Base-by-base conservation (phyloP, 768 basidiomycete genomes). In the Udeniomyces megalosporus region DNA sequence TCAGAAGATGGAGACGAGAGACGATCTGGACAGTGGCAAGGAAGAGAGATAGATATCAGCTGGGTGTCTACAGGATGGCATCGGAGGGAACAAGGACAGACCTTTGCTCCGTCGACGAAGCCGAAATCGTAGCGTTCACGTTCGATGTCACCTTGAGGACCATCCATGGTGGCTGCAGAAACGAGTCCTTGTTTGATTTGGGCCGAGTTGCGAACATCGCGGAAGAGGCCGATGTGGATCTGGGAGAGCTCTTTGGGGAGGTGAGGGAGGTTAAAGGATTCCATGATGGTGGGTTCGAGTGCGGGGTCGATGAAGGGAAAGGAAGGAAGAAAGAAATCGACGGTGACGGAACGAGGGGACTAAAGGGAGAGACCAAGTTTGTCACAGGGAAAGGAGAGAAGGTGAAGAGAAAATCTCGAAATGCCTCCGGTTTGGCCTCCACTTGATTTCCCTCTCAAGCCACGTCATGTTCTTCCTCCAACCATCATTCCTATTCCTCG, bases 61-160 rank as follows among this genome's bases (percentile, higher is more conserved):
- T 32, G 31, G n/a, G 8, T 14, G 4, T 3, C 34, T 44, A 20
- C 45, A 49, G 26, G 29, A 32, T 2, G 44, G 20, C n/a, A 35
- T 42, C 17, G 56, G 35, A 42, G 2, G 47, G 31, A 67, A 2
- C 20, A 6, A n/a, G 29, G 20, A 73, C 85, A 65, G 66, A 93
- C 90, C 10, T 42, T 42, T 17, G 38, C 17, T 8, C 38, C 69
- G 89, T 96, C 85, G 69, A 97, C 77, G 73, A 96, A 96, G 0
- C 86, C 85, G 74, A 87, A 95, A 69, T 91, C 88, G 67, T 95
- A 80, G n/a, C 80, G 80, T 31, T 81, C 81, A 56, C 88, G 80
- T 68, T 87, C 85, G 15, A 67, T 68, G 29, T 86, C 81, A 22
- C 88, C 88, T 15, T 68, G 67, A 1, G 71, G 72, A 0, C 84